Conservation (phyloP, 495 filamentous ascomycete genomes). For the Penicillium odoratum region DNA sequence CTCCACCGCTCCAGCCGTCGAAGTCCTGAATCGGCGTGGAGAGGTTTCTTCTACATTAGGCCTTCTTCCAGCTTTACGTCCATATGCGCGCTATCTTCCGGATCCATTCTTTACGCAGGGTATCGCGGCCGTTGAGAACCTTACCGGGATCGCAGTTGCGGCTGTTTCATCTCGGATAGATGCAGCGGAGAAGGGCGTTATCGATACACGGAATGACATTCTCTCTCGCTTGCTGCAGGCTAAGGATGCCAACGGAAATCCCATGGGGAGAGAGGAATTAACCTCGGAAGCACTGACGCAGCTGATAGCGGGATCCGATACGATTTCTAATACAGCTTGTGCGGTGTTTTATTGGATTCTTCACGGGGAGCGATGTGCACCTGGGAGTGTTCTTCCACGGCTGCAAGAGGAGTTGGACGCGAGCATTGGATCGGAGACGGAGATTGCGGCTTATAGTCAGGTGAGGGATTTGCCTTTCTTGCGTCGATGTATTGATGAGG, state of each 20-base stretch:
- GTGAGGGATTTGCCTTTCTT: slow-evolving; percentile 71
- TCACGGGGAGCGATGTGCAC: slow-evolving; percentile 37
- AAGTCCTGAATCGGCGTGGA: slow-evolving; percentile 41
- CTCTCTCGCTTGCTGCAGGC: slow-evolving; percentile 76
- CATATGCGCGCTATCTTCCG: slow-evolving; percentile 38
- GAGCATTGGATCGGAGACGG: slow-evolving; percentile 48
- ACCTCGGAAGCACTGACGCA: slow-evolving; percentile 80
- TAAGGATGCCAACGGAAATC: slow-evolving; percentile 69
- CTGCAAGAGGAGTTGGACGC: slow-evolving; percentile 68
- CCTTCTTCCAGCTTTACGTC: slow-evolving; percentile 34
- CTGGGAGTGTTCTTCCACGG: slow-evolving; percentile 60
- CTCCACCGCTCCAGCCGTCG: slow-evolving; percentile 35
- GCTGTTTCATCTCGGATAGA: slow-evolving; percentile 67
- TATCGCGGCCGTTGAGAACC: slow-evolving; percentile 34
- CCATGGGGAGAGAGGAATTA: slow-evolving; percentile 66
- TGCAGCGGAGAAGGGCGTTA: slow-evolving; percentile 41
- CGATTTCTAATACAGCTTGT: slow-evolving; percentile 76
- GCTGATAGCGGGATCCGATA: slow-evolving; percentile 79
- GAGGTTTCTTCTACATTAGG: slow-evolving; percentile 41
- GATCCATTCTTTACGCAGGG: slow-evolving; percentile 44
- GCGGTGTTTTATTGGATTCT: slow-evolving; percentile 72
- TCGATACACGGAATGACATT: slow-evolving; percentile 60
- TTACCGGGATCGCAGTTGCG: slow-evolving; percentile 61
- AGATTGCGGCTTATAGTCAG: slow-evolving; percentile 60
- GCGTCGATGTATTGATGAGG: slow-evolving; percentile 71